Base-by-base conservation (phyloP, 129 eudicot genomes). In the Chrysanthemum seticuspe region DNA sequence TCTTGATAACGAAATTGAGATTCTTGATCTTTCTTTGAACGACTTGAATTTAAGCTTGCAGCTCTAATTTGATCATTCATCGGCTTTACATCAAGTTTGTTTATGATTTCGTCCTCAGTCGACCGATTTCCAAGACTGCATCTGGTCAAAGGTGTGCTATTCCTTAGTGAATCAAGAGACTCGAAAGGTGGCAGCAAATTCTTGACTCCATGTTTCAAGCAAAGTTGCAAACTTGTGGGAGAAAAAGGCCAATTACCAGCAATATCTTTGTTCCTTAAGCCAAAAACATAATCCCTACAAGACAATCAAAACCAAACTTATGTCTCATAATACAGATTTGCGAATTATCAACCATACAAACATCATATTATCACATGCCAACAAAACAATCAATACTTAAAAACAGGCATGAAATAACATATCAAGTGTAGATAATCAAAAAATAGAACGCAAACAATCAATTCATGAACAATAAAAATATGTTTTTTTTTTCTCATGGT, bases 171-270 rank as follows among this genome's bases (percentile, higher is more conserved):
- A 63, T 80, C 89, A 73, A 76, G 78, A 78, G 84, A 21, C 80
- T 93, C 79, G 67, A 89, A 89, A 78, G 98, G 98, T 52, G 98
- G 98, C 82, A 93, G 79, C 72, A 87, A 70, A 50, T 89, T 83
- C 75, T 66, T 83, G 74, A 89, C 90, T 40, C 96, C 90, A 86
- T 82, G 87, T 70, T 83, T 87, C 81, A 79, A 49, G 78, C 97
- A 89, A 78, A 93, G 85, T 66, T 87, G 90, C 86, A 93, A 81
- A 65, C 77, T 84, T 81, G 76, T 75, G 63, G 78, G 68, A 14
- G 95, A 89, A 80, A 93, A 93, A 64, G 98, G 98, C 96, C 98
- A 93, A 67, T 87, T 84, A 29, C 67, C 50, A 12, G 80, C 65
- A 54, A 93, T 75, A 81, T 89, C 95, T 74, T 87, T 89, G 74